These are phyloP conservation scores for Chloris gayana DNA, from an alignment of 176 grass and related monocot genomes.

Conservation along the genomic window DNA sequence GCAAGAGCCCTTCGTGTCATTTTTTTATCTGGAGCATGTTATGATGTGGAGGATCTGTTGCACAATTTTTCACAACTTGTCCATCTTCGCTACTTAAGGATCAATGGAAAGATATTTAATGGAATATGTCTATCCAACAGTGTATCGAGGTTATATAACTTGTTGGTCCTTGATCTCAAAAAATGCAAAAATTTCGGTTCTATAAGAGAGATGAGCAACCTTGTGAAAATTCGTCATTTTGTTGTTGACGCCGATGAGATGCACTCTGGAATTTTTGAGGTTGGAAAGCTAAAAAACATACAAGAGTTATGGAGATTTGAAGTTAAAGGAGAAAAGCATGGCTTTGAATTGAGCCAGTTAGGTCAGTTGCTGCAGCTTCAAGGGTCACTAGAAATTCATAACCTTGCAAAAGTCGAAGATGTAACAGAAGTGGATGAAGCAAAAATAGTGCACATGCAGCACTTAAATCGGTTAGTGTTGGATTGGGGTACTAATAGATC, in stretches of 20 bases:
- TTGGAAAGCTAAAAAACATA: neutral
- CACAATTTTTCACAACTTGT: neutral
- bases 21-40: neutral
- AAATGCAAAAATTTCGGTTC: neutral
- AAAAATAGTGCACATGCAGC: neutral
- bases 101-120: accelerated
- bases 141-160: neutral
- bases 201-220: neutral
- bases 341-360: neutral
- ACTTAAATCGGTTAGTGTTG: neutral
- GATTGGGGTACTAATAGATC: neutral
- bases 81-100: slow-evolving; percentile 34
- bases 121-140: neutral
- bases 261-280: neutral
- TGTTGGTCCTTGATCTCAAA: neutral
- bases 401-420: neutral
- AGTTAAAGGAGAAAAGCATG: neutral
- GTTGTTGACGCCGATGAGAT: too few relatives aligned
- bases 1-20: slow-evolving; percentile 21
- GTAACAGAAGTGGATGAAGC: neutral
- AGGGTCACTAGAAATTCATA: neutral
- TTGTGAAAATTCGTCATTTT: neutral
- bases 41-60: neutral
- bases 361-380: neutral
- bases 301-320: slow-evolving; percentile 7